A percentile compares a stretch with the other conserved stretches of the same genome.
Conservation (phyloP, 2,329 filamentous ascomycete species). For the Calycina herbarum region DNA sequence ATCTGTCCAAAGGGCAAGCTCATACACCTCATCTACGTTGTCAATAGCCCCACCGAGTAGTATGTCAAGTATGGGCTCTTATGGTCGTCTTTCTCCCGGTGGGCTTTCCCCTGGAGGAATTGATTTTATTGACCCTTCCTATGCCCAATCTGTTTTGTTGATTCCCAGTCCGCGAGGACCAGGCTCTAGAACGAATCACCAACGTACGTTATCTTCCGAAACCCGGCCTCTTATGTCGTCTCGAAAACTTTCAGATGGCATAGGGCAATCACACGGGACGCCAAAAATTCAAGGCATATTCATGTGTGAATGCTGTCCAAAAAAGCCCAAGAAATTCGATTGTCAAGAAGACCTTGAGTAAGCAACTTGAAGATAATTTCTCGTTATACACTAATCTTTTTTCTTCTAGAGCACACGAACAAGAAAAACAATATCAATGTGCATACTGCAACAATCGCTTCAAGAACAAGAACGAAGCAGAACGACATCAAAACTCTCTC, state of each 20-base stretch:
- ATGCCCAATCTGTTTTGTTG: conserved; percentile 48
- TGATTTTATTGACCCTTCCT: conserved; percentile 50
- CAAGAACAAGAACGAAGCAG: conserved; percentile 98
- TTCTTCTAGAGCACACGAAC: conserved; percentile 71
- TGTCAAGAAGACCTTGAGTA: conserved; percentile 81
- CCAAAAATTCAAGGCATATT: conserved; percentile 58
- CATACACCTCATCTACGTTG: conserved; percentile 59
- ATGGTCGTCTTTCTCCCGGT: conserved; percentile 60
- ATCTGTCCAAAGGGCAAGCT: conserved; percentile 61
- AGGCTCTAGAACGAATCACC: conserved; percentile 38
- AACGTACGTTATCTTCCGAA: conserved; percentile 40
- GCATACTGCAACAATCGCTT: conserved; percentile 91
- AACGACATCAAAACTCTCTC: conserved; percentile 92
- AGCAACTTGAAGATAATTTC: conserved; percentile 35
- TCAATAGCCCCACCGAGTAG: conserved; percentile 59
- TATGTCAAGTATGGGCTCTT: conserved; percentile 63
- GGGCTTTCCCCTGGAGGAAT: conserved; percentile 49
- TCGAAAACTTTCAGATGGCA: conserved; percentile 49
- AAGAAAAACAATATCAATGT: conserved; percentile 96
- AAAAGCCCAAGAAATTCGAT: conserved; percentile 95
- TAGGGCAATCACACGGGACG: conserved; percentile 46
- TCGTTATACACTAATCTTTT: conserved; percentile 24
- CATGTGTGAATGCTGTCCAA: conserved; percentile 93
- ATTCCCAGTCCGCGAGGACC: conserved; percentile 41
- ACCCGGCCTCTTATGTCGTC: conserved; percentile 40